Base-by-base conservation (phyloP, 2,329 filamentous ascomycete species). In the Trichoderma koningii region DNA sequence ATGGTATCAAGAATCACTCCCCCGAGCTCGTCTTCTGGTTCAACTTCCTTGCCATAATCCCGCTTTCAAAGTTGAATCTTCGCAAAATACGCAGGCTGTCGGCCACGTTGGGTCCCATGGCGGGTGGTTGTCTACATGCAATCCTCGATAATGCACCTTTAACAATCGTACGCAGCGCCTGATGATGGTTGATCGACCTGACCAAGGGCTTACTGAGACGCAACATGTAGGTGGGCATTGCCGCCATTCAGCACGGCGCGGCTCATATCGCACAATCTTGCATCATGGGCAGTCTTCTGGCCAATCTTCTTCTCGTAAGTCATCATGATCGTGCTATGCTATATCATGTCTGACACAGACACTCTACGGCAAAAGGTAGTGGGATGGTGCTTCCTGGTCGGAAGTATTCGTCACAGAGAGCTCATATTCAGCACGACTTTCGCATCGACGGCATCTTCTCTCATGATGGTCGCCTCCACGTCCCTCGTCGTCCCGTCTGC, bases 231-330 rank as follows among this genome's bases (percentile, higher is more conserved):
- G 26, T 64, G 7, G 53, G 62, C n/a, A 41, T 64, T 23, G 45
- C 62, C 2, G 62, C 62, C 17, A 59, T 64, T 12, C 53, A 59
- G 26, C 45, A 64, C 14, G 62, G 62, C 38, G 52, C 53, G 6
- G 34, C 53, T 15, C 62, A 50, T 38, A 50, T 64, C 21, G 62
- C 62, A 30, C 62, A 64, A 19, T 64, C 53, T 1, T 64, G 62
- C 26, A 45, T 64, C 3, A 30, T 64, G 9, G 62, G 62, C 3
- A 64, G 62, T 10, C 45, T 64, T 19, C 26, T 64, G 47, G 62
- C 62, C 21, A 64, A 64, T 30, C 62, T 64, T n/a, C 62, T 64
- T 45, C 62, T 64, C 19, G 63, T 64, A 42, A 64, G 63, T n/a
- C 7, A 28, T 28, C 28, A 28, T 28, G 28, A 7, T 28, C 4